Base-by-base conservation (phyloP, 2,329 filamentous ascomycete species). In the Emmonsiellopsis sp. region DNA sequence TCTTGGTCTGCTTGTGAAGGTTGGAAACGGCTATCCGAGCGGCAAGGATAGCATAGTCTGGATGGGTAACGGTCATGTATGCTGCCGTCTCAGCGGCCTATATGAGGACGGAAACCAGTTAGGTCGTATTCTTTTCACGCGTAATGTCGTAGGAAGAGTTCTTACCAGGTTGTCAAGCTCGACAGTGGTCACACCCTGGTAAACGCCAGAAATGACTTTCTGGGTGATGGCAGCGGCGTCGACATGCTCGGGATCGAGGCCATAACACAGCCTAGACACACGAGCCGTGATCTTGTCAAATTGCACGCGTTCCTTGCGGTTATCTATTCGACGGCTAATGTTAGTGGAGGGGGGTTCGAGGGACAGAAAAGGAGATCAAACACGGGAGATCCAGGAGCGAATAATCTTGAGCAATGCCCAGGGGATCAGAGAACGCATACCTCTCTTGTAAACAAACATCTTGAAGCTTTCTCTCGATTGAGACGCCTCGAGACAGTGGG, bases 261-360 rank as follows among this genome's bases (percentile, higher is more conserved):
- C 92, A 73, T 98, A 98, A 82, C 93, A 98, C 68, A 98, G 80
- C 67, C 93, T 85, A 46, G 93, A 97, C 62, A 98, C 93, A 74
- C 93, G 90, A 65, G 93, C 93, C 67, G 93, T 97, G 82, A 98
- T 98, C 79, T 98, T 98, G 81, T 98, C 93, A 78, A 98, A 98
- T 74, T 98, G 93, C 61, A 98, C 93, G 74, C 93, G 93, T 82
- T 98, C 93, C 79, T 97, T 95, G 80, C 93, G 93, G 76, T 92
- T 92, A 82, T 98, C 93, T 97, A 63, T 27, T 27, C 21, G 21
- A 27, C 3, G 5, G 21, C 21, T 27, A 5, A 27, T 27, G 39
- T 49, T 33, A 45, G 55, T 52, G 51, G 43, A 40, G 54, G 44
- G 47, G 46, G 32, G 34, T 55, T 66, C 55, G 67, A 62, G 55